These are phyloP conservation scores for Ganoderma lucidum DNA, from an alignment of 1,284 basidiomycete genomes.

Conservation along the genomic window DNA sequence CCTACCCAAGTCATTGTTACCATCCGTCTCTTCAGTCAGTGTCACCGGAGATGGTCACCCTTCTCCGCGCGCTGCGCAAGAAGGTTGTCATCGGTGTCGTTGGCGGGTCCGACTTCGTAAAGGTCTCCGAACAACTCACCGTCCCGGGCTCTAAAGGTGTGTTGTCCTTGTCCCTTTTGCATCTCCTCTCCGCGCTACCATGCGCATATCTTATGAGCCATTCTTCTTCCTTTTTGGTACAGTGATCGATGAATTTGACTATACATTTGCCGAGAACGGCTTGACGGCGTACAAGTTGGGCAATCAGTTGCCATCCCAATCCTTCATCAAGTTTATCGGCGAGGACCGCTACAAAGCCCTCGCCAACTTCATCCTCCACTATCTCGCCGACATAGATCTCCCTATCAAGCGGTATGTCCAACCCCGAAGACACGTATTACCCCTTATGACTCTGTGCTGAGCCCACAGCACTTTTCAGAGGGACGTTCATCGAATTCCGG, in stretches of 20 bases:
- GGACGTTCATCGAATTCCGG: slow-evolving; percentile 96
- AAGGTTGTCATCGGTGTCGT: slow-evolving; percentile 87
- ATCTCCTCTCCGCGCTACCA: not conserved
- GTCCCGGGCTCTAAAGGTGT: slow-evolving; percentile 61
- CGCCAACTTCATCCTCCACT: slow-evolving; percentile 93
- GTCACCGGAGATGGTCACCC: slow-evolving; percentile 72
- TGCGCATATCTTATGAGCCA: not conserved
- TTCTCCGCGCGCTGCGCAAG: slow-evolving; percentile 76
- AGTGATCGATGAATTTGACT: slow-evolving; percentile 90
- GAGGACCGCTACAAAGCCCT: slow-evolving; percentile 95
- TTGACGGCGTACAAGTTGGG: slow-evolving; percentile 90
- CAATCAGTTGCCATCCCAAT: slow-evolving; percentile 76
- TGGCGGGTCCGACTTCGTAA: slow-evolving; percentile 87
- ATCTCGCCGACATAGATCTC: slow-evolving; percentile 91
- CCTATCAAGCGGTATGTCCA: slow-evolving; percentile 88
- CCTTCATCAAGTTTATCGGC: slow-evolving; percentile 92
- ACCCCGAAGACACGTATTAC: not conserved
- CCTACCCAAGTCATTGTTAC: too few species aligned
- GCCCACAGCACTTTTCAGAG: slow-evolving; percentile 54
- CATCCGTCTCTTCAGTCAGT: not conserved
- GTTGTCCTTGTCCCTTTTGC: slow-evolving; percentile 32
- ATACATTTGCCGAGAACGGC: slow-evolving; percentile 95
- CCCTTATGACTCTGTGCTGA: not conserved
- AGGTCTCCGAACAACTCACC: slow-evolving; percentile 87
- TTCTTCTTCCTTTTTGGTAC: not conserved